phyloP scores from a whole-genome alignment of 768 basidiomycete species.

The Lentinula detonsa region DNA sequence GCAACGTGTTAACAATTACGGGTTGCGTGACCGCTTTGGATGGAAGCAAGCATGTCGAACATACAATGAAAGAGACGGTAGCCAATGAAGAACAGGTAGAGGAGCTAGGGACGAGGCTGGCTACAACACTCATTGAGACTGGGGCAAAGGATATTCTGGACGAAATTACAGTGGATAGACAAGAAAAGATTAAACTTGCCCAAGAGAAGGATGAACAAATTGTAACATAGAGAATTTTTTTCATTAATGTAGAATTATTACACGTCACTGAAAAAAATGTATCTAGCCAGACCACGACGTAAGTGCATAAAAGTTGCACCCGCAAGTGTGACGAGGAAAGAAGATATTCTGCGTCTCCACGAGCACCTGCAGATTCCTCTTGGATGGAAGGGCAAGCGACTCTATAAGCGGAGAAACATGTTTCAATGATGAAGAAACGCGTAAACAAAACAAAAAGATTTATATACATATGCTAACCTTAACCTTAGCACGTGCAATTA shows the following conservation, averaged over 20 bases:
- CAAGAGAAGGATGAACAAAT: conserved; percentile 21
- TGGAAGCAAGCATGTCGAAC: conserved; percentile 67
- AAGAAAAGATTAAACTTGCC: conserved; percentile 37
- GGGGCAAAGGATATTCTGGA: conserved; percentile 81
- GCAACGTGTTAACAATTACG: conserved; percentile 50
- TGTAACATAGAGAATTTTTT: not conserved
- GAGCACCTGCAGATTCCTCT: conserved; percentile 59
- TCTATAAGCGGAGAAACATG: conserved; percentile 55
- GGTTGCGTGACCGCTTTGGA: conserved; percentile 83
- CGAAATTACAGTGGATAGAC: conserved; percentile 71
- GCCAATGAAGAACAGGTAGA: conserved; percentile 55
- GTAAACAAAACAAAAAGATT: conserved; percentile 10
- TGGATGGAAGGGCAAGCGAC: conserved; percentile 53
- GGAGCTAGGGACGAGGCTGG: conserved; percentile 60
- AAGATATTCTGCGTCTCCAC: conserved; percentile 54
- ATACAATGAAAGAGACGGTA: conserved; percentile 50
- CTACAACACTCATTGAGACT: conserved; percentile 50
- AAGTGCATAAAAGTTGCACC: not conserved
- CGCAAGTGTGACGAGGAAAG: conserved; percentile 14
- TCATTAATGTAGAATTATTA: not conserved
- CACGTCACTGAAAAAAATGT: not conserved
- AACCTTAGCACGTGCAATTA: conserved; percentile 4
- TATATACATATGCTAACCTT: conserved; percentile 15
- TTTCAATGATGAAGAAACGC: conserved; percentile 25
- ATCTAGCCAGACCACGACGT: conserved; percentile 7